Conservation (phyloP, 163 green algal species). For the Chlorella variabilis region DNA sequence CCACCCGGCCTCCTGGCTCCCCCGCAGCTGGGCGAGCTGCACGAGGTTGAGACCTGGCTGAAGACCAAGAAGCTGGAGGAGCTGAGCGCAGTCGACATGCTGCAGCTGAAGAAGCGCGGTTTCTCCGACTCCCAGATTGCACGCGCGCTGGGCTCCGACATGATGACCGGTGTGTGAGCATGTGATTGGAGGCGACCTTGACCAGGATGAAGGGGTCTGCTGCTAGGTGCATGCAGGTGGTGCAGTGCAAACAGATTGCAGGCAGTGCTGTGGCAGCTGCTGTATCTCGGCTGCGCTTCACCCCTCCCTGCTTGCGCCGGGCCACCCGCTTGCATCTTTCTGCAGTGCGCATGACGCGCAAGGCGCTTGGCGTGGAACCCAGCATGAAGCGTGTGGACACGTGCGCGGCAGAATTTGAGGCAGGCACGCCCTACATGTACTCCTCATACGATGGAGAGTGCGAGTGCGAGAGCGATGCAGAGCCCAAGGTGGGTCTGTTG, state of each 20-base stretch:
- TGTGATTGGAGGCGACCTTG: not conserved
- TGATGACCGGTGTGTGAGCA: not conserved
- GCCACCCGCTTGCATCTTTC: too few relatives aligned
- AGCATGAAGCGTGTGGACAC: conserved; percentile 98
- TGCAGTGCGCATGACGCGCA: conserved; percentile 79
- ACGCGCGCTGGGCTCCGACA: conserved; percentile 15
- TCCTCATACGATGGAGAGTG: conserved; percentile 86
- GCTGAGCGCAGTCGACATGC: conserved; percentile 76
- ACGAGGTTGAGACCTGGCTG: conserved; percentile 78
- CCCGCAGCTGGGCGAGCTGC: conserved; percentile 70
- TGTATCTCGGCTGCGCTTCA: too few relatives aligned
- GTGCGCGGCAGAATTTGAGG: conserved; percentile 98
- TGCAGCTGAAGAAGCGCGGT: conserved; percentile 87
- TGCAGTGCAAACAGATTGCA: too few relatives aligned
- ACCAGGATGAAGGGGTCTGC: not conserved
- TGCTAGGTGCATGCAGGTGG: not conserved
- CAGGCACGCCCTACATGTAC: conserved; percentile 97
- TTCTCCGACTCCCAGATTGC: conserved; percentile 95
- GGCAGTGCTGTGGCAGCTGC: too few relatives aligned
- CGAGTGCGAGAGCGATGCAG: conserved; percentile 72
- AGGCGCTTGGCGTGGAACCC: conserved; percentile 80
- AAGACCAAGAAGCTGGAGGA: conserved; percentile 61
- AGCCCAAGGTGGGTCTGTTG: conserved; percentile 51
- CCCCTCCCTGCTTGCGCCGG: too few relatives aligned
- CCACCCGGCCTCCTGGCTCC: not conserved